These are phyloP conservation scores for Apiotrichum veenhuisii DNA, from an alignment of 1,284 basidiomycete species.

Conservation along the genomic window DNA sequence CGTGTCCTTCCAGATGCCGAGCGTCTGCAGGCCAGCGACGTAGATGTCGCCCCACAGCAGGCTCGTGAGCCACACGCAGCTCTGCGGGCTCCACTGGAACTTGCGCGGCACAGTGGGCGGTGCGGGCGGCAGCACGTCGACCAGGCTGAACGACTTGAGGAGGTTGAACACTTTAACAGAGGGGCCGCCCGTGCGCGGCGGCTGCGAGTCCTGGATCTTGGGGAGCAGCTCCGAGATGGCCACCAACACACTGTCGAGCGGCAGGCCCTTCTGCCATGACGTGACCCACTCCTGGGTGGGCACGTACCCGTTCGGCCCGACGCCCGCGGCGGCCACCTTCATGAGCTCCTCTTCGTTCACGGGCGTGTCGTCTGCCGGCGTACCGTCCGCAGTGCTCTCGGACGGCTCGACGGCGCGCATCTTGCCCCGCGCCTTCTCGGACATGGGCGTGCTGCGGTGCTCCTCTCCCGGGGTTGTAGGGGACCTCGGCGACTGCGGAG, in stretches of 20 bases:
- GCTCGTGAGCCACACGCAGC: conserved; percentile 81
- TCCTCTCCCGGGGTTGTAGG: conserved; percentile 5
- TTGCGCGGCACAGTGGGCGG: conserved; percentile 63
- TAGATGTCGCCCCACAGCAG: conserved; percentile 91
- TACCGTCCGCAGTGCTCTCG: conserved; percentile 9
- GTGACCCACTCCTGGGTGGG: conserved; percentile 90
- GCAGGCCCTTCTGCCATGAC: conserved; percentile 54
- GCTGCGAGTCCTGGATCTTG: conserved; percentile 75
- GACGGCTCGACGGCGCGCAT: conserved; percentile 60
- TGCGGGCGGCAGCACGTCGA: conserved; percentile 68
- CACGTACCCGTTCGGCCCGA: conserved; percentile 82
- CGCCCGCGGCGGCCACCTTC: conserved; percentile 60
- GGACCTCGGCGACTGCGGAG: background rate
- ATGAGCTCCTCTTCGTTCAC: conserved; percentile 56
- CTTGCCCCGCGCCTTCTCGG: conserved; percentile 84
- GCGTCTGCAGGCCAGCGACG: conserved; percentile 74
- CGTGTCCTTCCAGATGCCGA: conserved; percentile 82
- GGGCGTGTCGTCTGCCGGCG: conserved; percentile 52
- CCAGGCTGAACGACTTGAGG: conserved; percentile 59
- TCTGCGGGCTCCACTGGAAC: conserved; percentile 88
- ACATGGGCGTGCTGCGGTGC: conserved; percentile 48
- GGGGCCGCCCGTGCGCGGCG: conserved; percentile 48
- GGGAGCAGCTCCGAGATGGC: conserved; percentile 79
- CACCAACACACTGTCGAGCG: conserved; percentile 77
- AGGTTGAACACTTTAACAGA: conserved; percentile 58